These are phyloP conservation scores for Clavariopsis aquatica DNA, from an alignment of 495 filamentous ascomycete species.

Conservation along the genomic window DNA sequence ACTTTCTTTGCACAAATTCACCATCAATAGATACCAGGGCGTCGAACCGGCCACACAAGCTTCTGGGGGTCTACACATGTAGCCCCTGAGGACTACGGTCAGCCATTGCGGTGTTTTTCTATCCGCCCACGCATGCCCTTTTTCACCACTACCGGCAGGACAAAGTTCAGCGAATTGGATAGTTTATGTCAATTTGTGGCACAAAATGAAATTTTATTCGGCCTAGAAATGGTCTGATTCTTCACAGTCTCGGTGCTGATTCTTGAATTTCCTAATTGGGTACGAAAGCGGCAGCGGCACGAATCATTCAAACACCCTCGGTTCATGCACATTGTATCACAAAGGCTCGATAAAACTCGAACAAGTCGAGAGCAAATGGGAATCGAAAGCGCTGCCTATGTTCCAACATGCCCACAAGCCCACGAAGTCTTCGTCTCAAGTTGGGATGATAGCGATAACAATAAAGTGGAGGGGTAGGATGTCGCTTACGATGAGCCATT, in stretches of 20 bases:
- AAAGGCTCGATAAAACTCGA: slow-evolving; percentile 14
- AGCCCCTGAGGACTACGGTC: slow-evolving; percentile 14
- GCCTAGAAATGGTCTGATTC: not conserved
- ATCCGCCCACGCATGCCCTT: not conserved
- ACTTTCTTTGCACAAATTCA: slow-evolving; percentile 7
- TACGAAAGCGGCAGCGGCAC: slow-evolving; percentile 15
- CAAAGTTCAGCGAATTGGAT: slow-evolving; percentile 1
- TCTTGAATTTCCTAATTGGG: slow-evolving; percentile 8
- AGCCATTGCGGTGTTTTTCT: not conserved
- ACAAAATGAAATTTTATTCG: not conserved
- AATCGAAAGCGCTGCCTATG: not conserved
- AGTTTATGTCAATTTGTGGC: not conserved
- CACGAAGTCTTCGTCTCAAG: slow-evolving; percentile 1
- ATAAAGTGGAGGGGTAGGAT: slow-evolving; percentile 5
- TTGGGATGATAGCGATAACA: not conserved
- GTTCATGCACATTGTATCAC: slow-evolving; percentile 27
- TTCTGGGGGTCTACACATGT: slow-evolving; percentile 13
- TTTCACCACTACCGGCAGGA: not conserved
- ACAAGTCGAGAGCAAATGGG: slow-evolving; percentile 12
- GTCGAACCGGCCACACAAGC: slow-evolving; percentile 19
- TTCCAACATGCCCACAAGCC: not conserved
- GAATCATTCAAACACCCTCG: slow-evolving; percentile 27
- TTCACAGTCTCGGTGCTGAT: not conserved
- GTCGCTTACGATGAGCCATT: slow-evolving; percentile 10
- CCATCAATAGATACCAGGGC: slow-evolving; percentile 23